Conservation (phyloP, 108 stramenopile genomes). For the Pseudonitzschia delicatissima region DNA sequence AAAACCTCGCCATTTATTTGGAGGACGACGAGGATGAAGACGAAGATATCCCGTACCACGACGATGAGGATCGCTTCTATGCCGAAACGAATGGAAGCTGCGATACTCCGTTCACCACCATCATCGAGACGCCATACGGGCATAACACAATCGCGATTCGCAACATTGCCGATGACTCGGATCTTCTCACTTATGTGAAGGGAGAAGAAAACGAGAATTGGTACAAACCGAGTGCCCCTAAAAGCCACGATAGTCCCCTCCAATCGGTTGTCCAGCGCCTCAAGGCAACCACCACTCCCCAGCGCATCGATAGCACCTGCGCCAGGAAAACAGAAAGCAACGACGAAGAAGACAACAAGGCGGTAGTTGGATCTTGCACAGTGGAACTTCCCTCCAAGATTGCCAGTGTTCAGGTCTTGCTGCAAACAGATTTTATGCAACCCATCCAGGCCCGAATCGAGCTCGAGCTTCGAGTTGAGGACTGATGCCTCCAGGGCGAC, state of each 20-base stretch:
- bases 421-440: constrained; percentile 61
- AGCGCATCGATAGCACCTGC: constrained; percentile 8
- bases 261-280: constrained; percentile 16
- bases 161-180: constrained; percentile 68
- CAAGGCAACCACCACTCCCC: constrained; percentile 11
- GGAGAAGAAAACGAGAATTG: constrained; percentile 31
- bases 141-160: constrained; percentile 76
- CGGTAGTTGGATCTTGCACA: not conserved
- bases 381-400: constrained; percentile 8
- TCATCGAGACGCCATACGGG: constrained; percentile 69
- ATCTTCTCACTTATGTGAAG: constrained; percentile 60
- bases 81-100: constrained; percentile 28
- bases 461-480: constrained; percentile 43
- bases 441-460: constrained; percentile 60
- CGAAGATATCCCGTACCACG: not conserved
- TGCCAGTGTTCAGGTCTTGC: constrained; percentile 46
- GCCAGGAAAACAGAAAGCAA: not conserved
- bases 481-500: not conserved
- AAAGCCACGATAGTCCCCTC: not conserved
- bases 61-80: not conserved
- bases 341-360: not conserved
- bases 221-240: not conserved
- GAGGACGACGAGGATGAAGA: constrained; percentile 50
- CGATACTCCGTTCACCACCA: constrained; percentile 58
- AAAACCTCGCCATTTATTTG: constrained; percentile 72